phyloP scores from a whole-genome alignment of 2,329 filamentous ascomycete species.

The Mycosphaerelloides madeirae region DNA sequence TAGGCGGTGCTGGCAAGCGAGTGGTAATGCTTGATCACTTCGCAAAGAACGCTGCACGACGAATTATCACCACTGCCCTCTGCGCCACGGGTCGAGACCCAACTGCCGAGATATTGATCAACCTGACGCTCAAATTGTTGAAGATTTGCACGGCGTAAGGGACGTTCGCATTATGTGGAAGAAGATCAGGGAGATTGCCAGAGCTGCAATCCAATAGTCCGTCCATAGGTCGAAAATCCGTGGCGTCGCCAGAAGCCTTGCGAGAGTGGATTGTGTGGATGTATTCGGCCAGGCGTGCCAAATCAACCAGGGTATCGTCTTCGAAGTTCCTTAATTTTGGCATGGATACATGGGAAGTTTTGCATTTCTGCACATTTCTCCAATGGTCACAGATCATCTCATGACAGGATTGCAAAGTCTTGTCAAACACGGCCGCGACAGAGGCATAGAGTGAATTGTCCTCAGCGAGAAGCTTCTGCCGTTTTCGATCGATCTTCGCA shows the following conservation, averaged over 20 bases:
- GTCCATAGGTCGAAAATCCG: conserved; percentile 12
- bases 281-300: conserved; percentile 19
- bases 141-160: conserved; percentile 15
- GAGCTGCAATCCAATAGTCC: conserved; percentile 2
- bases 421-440: neutral
- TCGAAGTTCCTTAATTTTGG: conserved; percentile 6
- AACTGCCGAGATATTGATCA: conserved; percentile 10
- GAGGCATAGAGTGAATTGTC: neutral
- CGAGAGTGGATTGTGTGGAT: conserved; percentile 8
- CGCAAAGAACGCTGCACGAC: conserved; percentile 9
- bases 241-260: neutral
- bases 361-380: conserved; percentile 4
- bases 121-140: conserved; percentile 20
- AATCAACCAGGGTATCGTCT: conserved; percentile 9
- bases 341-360: neutral
- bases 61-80: no score
- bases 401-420: neutral
- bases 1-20: conserved; percentile 34
- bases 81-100: conserved; percentile 4
- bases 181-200: conserved; percentile 12
- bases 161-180: conserved; percentile 1
- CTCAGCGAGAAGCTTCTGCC: conserved; percentile 17
- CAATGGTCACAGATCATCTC: conserved; percentile 3
- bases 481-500: conserved; percentile 23
- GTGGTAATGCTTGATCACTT: conserved; percentile 19